Percentiles rank a stretch among this genome's conserved stretches.
Conservation (phyloP, 345 rosid species). For the Tarenaya hassleriana region DNA sequence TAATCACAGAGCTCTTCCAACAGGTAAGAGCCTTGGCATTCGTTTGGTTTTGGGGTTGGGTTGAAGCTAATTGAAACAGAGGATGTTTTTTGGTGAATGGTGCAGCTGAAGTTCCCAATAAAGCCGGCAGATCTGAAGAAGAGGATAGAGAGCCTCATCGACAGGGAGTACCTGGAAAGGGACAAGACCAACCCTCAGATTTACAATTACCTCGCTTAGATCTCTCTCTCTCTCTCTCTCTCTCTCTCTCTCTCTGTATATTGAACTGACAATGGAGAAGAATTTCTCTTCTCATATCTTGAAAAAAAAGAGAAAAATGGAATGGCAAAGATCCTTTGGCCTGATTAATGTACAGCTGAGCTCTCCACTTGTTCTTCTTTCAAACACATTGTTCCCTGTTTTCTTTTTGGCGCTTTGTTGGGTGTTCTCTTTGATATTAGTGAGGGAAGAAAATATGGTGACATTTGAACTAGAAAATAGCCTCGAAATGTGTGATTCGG, state of each 20-base stretch:
- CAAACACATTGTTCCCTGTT: too few species aligned
- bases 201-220: constrained; percentile 83
- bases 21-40: constrained; percentile 51
- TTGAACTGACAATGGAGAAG: not conserved
- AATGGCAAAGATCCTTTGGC: too few species aligned
- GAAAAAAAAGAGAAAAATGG: too few species aligned
- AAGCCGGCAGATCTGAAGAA: constrained; percentile 97
- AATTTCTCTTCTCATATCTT: constrained; percentile 4
- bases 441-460: too few species aligned
- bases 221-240: constrained; percentile 3
- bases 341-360: too few species aligned
- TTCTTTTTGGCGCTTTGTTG: too few species aligned
- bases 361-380: too few species aligned
- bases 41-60: too few species aligned
- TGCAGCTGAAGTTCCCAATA: constrained; percentile 92
- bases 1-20: constrained; percentile 98
- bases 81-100: constrained; percentile 3
- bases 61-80: too few species aligned
- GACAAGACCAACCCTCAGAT: constrained; percentile 97
- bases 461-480: too few species aligned
- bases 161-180: constrained; percentile 95
- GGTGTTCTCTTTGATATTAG: too few species aligned
- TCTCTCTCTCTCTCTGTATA: constrained; percentile 1
- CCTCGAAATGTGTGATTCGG: too few species aligned
- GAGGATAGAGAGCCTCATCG: constrained; percentile 91